Conservation (phyloP, 164 flowering plant species). For the Aristolochia contorta region DNA sequence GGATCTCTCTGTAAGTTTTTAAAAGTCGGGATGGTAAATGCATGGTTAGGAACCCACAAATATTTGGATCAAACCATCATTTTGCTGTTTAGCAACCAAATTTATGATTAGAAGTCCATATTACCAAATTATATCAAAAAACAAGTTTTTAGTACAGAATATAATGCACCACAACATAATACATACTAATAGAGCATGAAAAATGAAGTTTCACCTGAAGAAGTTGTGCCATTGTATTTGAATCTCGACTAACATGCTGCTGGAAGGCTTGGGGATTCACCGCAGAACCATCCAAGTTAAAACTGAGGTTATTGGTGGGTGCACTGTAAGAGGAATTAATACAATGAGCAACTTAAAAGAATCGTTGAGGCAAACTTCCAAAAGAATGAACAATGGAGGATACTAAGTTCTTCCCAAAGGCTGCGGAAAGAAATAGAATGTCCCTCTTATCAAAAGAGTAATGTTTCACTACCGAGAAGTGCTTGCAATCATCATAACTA, state of each 20-base stretch:
- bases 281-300: slow-evolving; percentile 93
- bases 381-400: neutral
- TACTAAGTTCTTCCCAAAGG: neutral
- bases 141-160: no score
- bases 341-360: neutral
- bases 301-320: slow-evolving; percentile 34
- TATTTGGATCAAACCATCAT: no score
- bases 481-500: slow-evolving; percentile 63
- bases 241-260: slow-evolving; percentile 59
- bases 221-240: slow-evolving; percentile 65
- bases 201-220: slow-evolving; percentile 49
- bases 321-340: slow-evolving; percentile 30
- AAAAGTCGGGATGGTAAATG: slow-evolving; percentile 1
- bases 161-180: no score
- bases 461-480: slow-evolving; percentile 26
- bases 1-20: slow-evolving; percentile 61
- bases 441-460: neutral
- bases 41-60: no score
- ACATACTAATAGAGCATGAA: no score
- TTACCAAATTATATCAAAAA: no score
- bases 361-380: neutral
- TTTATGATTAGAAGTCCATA: no score
- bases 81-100: no score
- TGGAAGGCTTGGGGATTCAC: slow-evolving; percentile 86
- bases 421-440: neutral